A percentile compares a stretch with the other conserved stretches of the same genome.
Evolutionary conservation across 768 basidiomycete species (phyloP).

Genomic region (Harrya chromipes): DNA sequence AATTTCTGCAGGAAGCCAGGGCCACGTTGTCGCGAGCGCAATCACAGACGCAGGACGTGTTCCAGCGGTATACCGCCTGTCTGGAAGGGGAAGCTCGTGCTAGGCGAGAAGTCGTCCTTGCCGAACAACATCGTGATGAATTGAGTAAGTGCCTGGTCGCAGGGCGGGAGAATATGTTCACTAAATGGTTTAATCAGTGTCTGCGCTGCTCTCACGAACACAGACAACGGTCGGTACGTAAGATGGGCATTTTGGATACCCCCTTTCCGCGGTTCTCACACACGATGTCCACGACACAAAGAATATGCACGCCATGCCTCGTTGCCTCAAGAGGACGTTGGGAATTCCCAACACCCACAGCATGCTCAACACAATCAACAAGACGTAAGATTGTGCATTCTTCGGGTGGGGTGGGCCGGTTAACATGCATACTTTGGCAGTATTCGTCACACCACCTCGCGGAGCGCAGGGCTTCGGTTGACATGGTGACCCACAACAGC

Average conservation of each 20-base stretch:
- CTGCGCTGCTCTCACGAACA: slow-evolving; percentile 34
- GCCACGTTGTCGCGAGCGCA: slow-evolving; percentile 59
- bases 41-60: slow-evolving; percentile 70
- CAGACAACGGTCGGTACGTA: slow-evolving; percentile 34
- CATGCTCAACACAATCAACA: slow-evolving; percentile 30
- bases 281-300: slow-evolving; percentile 17
- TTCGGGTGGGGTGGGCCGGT: slow-evolving; percentile 12
- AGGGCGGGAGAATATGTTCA: slow-evolving; percentile 13
- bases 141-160: slow-evolving; percentile 33
- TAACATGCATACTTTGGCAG: slow-evolving; percentile 23
- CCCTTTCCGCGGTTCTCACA: slow-evolving; percentile 21
- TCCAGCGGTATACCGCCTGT: slow-evolving; percentile 65
- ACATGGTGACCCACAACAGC: slow-evolving; percentile 35
- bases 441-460: slow-evolving; percentile 34
- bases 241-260: slow-evolving; percentile 10
- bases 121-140: slow-evolving; percentile 70
- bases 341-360: slow-evolving; percentile 30
- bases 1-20: slow-evolving; percentile 61
- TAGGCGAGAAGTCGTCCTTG: slow-evolving; percentile 56
- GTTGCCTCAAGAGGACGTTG: slow-evolving; percentile 29
- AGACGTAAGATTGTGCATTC: slow-evolving; percentile 29
- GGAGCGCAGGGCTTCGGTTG: slow-evolving; percentile 30
- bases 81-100: slow-evolving; percentile 67
- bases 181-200: slow-evolving; percentile 27
- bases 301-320: slow-evolving; percentile 34